These are phyloP conservation scores for Candida oleophila DNA, from an alignment of 805 yeast species.

Conservation along the genomic window DNA sequence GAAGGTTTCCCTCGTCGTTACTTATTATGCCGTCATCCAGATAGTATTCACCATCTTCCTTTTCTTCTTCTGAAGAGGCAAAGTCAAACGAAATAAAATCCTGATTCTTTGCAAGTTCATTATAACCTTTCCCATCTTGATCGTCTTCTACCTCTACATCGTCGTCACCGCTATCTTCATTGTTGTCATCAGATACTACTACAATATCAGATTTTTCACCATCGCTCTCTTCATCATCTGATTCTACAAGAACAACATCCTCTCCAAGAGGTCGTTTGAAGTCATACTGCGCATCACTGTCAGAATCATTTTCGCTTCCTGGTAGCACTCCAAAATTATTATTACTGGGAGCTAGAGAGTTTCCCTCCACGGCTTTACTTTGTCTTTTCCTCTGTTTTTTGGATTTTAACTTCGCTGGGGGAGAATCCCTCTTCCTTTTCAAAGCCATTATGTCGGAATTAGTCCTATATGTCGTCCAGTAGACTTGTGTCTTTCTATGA, in stretches of 20 bases:
- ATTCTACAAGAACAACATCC: conserved; percentile 32
- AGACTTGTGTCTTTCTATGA: too few relatives aligned
- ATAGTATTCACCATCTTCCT: conserved; percentile 20
- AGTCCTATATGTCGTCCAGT: too few relatives aligned
- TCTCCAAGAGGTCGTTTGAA: conserved; percentile 15
- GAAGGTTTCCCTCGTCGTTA: conserved; percentile 33
- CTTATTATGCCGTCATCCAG: conserved; percentile 34
- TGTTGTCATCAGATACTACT: conserved; percentile 21
- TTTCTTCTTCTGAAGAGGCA: conserved; percentile 42
- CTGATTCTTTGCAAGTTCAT: conserved; percentile 43
- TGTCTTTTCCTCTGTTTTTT: conserved; percentile 15
- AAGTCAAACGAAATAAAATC: conserved; percentile 60
- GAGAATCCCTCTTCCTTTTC: conserved; percentile 23
- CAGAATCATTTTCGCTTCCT: conserved; percentile 19
- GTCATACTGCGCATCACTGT: conserved; percentile 22
- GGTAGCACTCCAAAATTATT: conserved; percentile 24
- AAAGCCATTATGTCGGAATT: conserved; percentile 10
- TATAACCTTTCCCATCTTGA: conserved; percentile 11
- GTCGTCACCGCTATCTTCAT: conserved; percentile 8
- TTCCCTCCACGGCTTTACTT: conserved; percentile 4
- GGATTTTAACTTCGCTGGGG: conserved; percentile 16
- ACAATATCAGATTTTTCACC: conserved; percentile 17
- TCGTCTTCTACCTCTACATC: conserved; percentile 7
- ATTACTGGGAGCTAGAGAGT: conserved; percentile 11
- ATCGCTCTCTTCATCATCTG: conserved; percentile 17